Evolutionary conservation across 2,329 filamentous ascomycete species (phyloP).

Genomic region (Penicillium griseofulvum): DNA sequence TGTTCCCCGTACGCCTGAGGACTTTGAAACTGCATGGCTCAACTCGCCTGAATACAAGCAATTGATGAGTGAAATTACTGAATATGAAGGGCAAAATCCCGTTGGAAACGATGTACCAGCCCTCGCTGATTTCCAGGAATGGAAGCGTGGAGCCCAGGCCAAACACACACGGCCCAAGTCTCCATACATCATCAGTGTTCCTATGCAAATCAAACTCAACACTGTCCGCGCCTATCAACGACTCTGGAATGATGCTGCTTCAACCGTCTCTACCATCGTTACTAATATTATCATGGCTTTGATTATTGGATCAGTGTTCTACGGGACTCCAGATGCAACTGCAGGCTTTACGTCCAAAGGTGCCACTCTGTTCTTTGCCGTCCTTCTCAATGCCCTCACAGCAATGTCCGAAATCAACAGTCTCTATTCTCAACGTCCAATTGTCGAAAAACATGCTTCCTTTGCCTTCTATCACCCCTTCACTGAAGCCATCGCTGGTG

Average conservation of each 20-base stretch:
- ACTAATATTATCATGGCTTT: slow-evolving; percentile 72
- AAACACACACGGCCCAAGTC: slow-evolving; percentile 59
- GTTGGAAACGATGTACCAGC: slow-evolving; percentile 30
- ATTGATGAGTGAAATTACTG: slow-evolving; percentile 41
- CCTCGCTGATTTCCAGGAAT: slow-evolving; percentile 30
- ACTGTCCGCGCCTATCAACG: slow-evolving; percentile 75
- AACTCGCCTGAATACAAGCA: slow-evolving; percentile 47
- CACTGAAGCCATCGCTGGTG: slow-evolving; percentile 15
- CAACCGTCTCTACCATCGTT: slow-evolving; percentile 62
- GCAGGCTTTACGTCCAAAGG: slow-evolving; percentile 72
- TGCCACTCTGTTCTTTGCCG: slow-evolving; percentile 78
- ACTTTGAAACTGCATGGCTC: slow-evolving; percentile 61
- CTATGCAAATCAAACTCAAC: slow-evolving; percentile 70
- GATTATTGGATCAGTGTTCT: slow-evolving; percentile 77
- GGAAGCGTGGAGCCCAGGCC: slow-evolving; percentile 38
- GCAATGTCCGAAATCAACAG: slow-evolving; percentile 44
- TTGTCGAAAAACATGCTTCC: slow-evolving; percentile 31
- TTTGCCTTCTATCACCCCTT: slow-evolving; percentile 32
- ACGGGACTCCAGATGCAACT: slow-evolving; percentile 64
- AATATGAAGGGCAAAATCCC: slow-evolving; percentile 38
- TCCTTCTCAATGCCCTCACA: slow-evolving; percentile 79
- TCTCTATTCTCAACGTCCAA: slow-evolving; percentile 25
- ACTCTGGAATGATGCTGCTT: slow-evolving; percentile 68
- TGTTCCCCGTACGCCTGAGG: slow-evolving; percentile 65
- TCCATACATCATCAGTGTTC: slow-evolving; percentile 75